These are phyloP conservation scores for Phaeotremella fagi DNA, from an alignment of 768 basidiomycete genomes.

Conservation along the genomic window DNA sequence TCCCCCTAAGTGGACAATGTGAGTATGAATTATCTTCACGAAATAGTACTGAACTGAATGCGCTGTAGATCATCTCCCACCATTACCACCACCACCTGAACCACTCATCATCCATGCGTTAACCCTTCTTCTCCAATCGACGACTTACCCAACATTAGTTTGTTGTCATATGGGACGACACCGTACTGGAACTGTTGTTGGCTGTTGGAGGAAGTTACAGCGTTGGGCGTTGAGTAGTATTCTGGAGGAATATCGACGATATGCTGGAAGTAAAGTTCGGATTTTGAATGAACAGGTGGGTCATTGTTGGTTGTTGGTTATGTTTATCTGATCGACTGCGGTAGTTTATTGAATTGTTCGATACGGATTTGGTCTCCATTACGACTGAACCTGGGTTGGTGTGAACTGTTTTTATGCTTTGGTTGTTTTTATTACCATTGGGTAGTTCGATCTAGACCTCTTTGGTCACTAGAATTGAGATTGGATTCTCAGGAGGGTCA, in stretches of 20 bases:
- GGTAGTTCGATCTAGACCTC: too few species aligned
- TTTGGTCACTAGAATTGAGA: too few species aligned
- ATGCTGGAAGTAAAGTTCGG: constrained; percentile 48
- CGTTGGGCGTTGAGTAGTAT: constrained; percentile 48
- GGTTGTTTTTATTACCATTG: too few species aligned
- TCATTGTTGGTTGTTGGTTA: too few species aligned
- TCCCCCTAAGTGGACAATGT: constrained; percentile 37
- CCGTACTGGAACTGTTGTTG: constrained; percentile 47
- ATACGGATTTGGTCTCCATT: constrained; percentile 46
- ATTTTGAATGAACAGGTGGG: constrained; percentile 48
- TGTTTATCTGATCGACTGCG: too few species aligned
- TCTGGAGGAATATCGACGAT: constrained; percentile 48
- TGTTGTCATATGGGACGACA: constrained; percentile 49
- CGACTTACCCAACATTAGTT: constrained; percentile 45
- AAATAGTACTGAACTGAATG: constrained; percentile 9
- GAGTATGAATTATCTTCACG: too few species aligned
- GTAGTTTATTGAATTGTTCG: constrained; percentile 51
- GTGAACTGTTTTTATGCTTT: too few species aligned
- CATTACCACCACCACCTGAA: constrained; percentile 45
- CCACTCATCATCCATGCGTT: constrained; percentile 49
- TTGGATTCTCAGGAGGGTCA: too few species aligned
- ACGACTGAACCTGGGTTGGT: constrained; percentile 26
- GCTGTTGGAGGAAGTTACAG: constrained; percentile 48
- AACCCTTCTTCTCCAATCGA: constrained; percentile 45
- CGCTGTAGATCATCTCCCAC: constrained; percentile 39